These are phyloP conservation scores for Wickerhamiella nectarea DNA, from an alignment of 805 yeast species.

Conservation along the genomic window DNA sequence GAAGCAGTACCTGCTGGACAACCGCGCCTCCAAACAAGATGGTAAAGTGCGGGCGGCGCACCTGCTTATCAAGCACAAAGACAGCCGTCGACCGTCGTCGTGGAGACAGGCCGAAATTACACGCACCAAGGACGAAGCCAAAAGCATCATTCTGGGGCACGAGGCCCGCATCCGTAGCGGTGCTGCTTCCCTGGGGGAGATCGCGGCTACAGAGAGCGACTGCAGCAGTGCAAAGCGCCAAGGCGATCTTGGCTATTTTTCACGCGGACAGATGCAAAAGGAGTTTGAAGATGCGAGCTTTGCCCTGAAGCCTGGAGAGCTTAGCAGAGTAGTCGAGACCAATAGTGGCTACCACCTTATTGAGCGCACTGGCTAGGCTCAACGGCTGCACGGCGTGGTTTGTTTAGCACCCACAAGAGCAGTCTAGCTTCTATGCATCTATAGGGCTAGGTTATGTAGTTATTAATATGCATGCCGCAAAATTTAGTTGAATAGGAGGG, in stretches of 20 bases:
- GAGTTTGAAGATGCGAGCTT: conserved; percentile 82
- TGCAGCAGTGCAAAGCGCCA: conserved; percentile 75
- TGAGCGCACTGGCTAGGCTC: conserved; percentile 62
- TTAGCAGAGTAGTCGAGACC: conserved; percentile 71
- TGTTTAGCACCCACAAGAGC: not conserved
- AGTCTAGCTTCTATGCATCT: too few relatives aligned
- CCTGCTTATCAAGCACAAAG: conserved; percentile 67
- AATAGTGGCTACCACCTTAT: conserved; percentile 86
- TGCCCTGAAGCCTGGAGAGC: conserved; percentile 65
- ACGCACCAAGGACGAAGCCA: conserved; percentile 69
- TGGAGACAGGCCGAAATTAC: conserved; percentile 76
- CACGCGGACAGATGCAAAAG: conserved; percentile 90
- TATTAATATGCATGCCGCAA: conserved; percentile 7
- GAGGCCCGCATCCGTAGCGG: conserved; percentile 50
- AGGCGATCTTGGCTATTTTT: conserved; percentile 86
- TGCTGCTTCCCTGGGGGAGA: conserved; percentile 47
- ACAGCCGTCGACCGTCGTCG: conserved; percentile 78
- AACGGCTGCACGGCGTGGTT: too few relatives aligned
- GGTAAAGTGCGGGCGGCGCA: conserved; percentile 70
- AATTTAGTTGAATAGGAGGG: not conserved
- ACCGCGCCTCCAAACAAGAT: conserved; percentile 18
- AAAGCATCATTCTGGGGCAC: conserved; percentile 41
- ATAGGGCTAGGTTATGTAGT: not conserved
- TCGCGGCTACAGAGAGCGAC: conserved; percentile 77
- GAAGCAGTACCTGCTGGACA: conserved; percentile 36